These are phyloP conservation scores for Xanthoconium separans DNA, from an alignment of 1,284 basidiomycete species.

Conservation along the genomic window DNA sequence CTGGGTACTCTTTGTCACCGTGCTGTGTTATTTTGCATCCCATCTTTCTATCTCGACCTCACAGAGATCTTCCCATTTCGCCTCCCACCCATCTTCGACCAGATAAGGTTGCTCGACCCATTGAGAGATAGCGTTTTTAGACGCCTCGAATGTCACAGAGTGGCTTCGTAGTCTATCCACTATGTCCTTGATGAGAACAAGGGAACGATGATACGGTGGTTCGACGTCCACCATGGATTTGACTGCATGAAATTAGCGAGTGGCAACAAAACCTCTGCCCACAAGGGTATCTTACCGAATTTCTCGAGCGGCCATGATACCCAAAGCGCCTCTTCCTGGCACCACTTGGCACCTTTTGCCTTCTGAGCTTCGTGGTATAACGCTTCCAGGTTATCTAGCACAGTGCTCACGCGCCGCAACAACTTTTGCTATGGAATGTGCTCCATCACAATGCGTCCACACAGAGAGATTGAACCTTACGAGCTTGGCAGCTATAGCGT, in stretches of 20 bases:
- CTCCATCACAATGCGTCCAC: background rate
- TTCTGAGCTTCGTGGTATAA: constrained; percentile 67
- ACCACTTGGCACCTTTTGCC: constrained; percentile 68
- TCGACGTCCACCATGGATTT: constrained; percentile 55
- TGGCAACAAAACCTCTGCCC: background rate
- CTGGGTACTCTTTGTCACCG: constrained; percentile 7
- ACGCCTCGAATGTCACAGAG: constrained; percentile 63
- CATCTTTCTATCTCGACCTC: constrained; percentile 70
- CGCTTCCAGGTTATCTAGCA: constrained; percentile 62
- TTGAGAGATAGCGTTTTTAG: constrained; percentile 53
- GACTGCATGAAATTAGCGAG: constrained; percentile 40
- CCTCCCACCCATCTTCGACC: constrained; percentile 65
- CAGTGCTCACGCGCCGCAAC: constrained; percentile 58
- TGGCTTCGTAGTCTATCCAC: constrained; percentile 61
- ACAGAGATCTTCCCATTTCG: constrained; percentile 74
- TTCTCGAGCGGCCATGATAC: constrained; percentile 75
- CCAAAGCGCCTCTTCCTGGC: constrained; percentile 69
- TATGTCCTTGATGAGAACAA: constrained; percentile 55
- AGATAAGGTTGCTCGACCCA: constrained; percentile 70
- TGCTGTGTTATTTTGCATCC: constrained; percentile 39
- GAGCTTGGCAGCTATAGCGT: constrained; percentile 58
- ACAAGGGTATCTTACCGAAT: constrained; percentile 50
- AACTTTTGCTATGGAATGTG: constrained; percentile 56
- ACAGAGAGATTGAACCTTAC: constrained; percentile 38
- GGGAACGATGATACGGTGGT: constrained; percentile 65